Base-by-base conservation (phyloP, 805 yeast species). In the Metschnikowia cubensis region DNA sequence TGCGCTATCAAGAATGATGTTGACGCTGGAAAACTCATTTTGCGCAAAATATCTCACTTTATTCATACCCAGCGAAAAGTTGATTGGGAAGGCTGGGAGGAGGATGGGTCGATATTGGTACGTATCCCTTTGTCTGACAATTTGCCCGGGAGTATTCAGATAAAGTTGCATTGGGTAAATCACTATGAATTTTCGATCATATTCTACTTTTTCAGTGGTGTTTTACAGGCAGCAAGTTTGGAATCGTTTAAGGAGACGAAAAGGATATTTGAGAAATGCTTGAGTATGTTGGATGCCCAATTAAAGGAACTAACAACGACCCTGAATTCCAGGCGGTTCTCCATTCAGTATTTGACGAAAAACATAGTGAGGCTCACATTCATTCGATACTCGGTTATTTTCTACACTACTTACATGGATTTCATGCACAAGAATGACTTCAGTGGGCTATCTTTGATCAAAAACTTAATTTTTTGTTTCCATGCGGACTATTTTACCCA, bases 121-220 rank as follows among this genome's bases (percentile, higher is more conserved):
- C 29, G 37, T 6, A 31, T 51, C 6, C 47, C 51, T 5, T 41
- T 53, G 25, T 25, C 35, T 4, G 50, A 36, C 5, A 31, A 37
- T 4, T 15, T 6, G 6, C 22, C 37, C 4, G 25, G n/a, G 15
- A 35, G 34, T 2, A 21, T 42, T 6, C 44, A 45, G 15, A 72
- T 52, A 56, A 68, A 63, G 20, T 55, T 75, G 1, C 58, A 59
- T 17, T 78, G 82, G 81, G 48, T 77, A 11, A 64, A 69, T 13
- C 64, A 74, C 4, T 72, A 69, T 38, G 80, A 77, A 49, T 75
- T 73, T 57, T 67, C 69, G 7, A 64, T 74, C 18, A 48, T 69
- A 39, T 63, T 74, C 20, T 75, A 74, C 54, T 69, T 75, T 40
- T 57, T 71, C n/a, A 68, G 74, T 35, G 82, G 78, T 2, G 58